Evolutionary conservation across 2,329 filamentous ascomycete species (phyloP).

Genomic region (Trichoderma sp.): DNA sequence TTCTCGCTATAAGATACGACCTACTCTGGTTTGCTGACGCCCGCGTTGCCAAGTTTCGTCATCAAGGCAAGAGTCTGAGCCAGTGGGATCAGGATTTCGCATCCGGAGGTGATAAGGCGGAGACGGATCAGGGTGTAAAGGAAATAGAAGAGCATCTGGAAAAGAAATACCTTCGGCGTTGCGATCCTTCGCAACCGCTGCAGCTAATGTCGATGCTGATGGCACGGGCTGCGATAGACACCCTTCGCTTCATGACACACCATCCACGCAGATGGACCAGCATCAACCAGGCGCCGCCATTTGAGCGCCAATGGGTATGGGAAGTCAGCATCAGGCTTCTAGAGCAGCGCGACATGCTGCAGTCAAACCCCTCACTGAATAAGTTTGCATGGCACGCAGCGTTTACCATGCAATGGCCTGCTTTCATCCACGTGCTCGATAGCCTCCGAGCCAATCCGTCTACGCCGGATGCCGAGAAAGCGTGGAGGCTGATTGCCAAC

Average conservation of each 20-base stretch:
- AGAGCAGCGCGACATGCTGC: slow-evolving; percentile 3
- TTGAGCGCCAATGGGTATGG: slow-evolving; percentile 1
- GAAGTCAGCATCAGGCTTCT: slow-evolving; percentile 9
- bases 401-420: slow-evolving; percentile 6
- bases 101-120: background rate
- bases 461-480: background rate
- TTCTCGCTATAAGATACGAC: slow-evolving; percentile 7
- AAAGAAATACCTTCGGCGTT: background rate
- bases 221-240: slow-evolving; percentile 5
- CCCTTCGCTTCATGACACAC: slow-evolving; percentile 8
- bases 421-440: slow-evolving; percentile 5
- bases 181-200: slow-evolving; percentile 3
- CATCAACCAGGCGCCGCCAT: slow-evolving; percentile 4
- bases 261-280: slow-evolving; percentile 4
- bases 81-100: slow-evolving; percentile 2
- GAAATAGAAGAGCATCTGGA: background rate
- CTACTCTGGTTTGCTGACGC: background rate
- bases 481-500: background rate
- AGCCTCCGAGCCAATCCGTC: background rate
- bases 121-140: background rate
- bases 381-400: slow-evolving; percentile 5
- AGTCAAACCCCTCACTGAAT: background rate
- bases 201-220: slow-evolving; percentile 1
- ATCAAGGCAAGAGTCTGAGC: background rate
- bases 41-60: slow-evolving; percentile 3